Base-by-base conservation (phyloP, 2,329 filamentous ascomycete genomes). In the Fusarium sp. region DNA sequence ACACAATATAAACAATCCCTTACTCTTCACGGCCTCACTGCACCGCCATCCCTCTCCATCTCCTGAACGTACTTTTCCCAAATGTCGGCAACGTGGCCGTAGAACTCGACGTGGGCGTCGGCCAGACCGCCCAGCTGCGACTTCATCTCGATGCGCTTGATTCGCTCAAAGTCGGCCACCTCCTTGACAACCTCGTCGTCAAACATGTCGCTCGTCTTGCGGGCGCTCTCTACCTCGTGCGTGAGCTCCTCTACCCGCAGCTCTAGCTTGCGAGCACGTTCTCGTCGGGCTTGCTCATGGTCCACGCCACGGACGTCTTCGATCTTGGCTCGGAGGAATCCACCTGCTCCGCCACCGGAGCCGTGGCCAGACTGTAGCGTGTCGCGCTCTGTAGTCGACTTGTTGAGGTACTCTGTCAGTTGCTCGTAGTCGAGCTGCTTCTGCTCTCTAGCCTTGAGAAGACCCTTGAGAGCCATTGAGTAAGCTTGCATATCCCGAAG, bases 341-440 rank as follows among this genome's bases (percentile, higher is more conserved):
- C 92, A 14, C 92, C 93, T 0, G 95, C 93, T 1, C 95, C 95
- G 7, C 74, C 94, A 58, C 90, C 89, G 29, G 81, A 77, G 61
- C 80, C 78, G 75, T 92, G 91, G 13, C 91, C 90, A 0, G 91
- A 90, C 10, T 88, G 87, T 4, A 98, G 90, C 18, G 89, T 87
- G 83, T 99, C 96, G 57, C 95, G 93, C 83, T 99, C 96, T 5
- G 91, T 86, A 4, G 94, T 94, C 1, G 94, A 94, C 82, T 97
- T 98, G 84, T 94, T 94, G 63, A 98, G 93, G 83, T 98, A 98
- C 81, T 98, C 96, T 31, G 95, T 97, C 37, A 99, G 88, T 74
- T 94, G 95, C 84, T 99, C 96, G 79, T 96, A 98, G 85, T 99
- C 96, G 67, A 99, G 92, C 82, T 99, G 96, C 82, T 99, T 99